Evolutionary conservation across 2,329 filamentous ascomycete species (phyloP).

Genomic region (Penicillium frequentans): DNA sequence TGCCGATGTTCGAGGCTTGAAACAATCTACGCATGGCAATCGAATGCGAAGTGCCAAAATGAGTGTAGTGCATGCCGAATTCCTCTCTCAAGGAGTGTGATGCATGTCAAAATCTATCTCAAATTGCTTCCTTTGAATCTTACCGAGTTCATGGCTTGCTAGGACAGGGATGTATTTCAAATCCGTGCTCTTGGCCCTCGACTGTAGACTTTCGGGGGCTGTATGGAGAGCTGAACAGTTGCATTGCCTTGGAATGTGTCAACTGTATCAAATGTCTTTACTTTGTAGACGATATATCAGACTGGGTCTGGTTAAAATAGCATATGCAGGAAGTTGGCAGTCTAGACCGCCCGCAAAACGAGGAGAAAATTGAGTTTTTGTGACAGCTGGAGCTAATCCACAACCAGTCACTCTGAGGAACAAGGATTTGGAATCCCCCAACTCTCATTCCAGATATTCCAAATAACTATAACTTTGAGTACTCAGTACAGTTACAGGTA

Average conservation of each 20-base stretch:
- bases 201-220: too few relatives aligned
- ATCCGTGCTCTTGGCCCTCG: not conserved
- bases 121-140: not conserved
- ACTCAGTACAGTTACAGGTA: not conserved
- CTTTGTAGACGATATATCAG: too few relatives aligned
- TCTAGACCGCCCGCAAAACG: constrained; percentile 9
- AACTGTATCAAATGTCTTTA: too few relatives aligned
- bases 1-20: not conserved
- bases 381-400: constrained; percentile 5
- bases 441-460: not conserved
- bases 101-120: not conserved
- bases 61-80: not conserved
- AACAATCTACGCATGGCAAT: not conserved
- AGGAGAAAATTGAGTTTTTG: constrained; percentile 1
- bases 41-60: not conserved
- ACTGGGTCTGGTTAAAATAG: not conserved
- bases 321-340: not conserved
- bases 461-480: not conserved
- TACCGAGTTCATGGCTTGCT: not conserved
- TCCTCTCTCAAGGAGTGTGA: not conserved
- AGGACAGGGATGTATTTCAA: not conserved
- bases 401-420: not conserved
- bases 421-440: not conserved
- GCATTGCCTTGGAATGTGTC: too few relatives aligned
- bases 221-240: too few relatives aligned